These are phyloP conservation scores for Agrocybe chaxingu DNA, from an alignment of 768 basidiomycete genomes.

Conservation along the genomic window DNA sequence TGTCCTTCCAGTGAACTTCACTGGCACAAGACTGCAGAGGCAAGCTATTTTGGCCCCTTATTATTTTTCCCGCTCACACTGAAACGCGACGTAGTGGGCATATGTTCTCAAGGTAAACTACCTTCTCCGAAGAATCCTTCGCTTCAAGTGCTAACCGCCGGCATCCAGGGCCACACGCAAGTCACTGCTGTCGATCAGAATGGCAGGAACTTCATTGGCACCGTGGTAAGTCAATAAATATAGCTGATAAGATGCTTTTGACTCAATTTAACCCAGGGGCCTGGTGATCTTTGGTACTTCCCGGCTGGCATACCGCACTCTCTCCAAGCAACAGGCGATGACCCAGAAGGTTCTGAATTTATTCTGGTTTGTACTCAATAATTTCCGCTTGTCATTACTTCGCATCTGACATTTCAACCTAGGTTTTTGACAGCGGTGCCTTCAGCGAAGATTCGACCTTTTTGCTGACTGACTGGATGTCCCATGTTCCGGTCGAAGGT, in stretches of 20 bases:
- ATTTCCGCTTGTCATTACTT: not conserved
- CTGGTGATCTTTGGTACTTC: conserved; percentile 56
- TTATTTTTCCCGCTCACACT: no score
- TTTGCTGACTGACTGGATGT: conserved; percentile 57
- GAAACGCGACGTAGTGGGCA: conserved; percentile 35
- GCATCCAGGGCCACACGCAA: conserved; percentile 35
- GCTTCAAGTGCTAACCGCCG: not conserved
- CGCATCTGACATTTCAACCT: not conserved
- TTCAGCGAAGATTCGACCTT: conserved; percentile 55
- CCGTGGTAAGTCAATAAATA: conserved; percentile 34
- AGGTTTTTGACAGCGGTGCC: conserved; percentile 30
- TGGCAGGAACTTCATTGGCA: conserved; percentile 48
- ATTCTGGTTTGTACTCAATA: conserved; percentile 28
- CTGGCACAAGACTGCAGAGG: conserved; percentile 51
- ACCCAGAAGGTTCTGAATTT: conserved; percentile 48
- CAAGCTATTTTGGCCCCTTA: conserved; percentile 4
- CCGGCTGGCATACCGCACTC: conserved; percentile 55
- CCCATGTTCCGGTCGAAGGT: conserved; percentile 39
- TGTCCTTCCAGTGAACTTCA: conserved; percentile 42
- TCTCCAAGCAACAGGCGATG: conserved; percentile 46
- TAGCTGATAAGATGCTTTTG: no score
- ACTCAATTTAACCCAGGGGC: conserved; percentile 3
- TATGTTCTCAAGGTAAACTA: conserved; percentile 41
- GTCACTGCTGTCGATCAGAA: conserved; percentile 48
- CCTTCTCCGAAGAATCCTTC: not conserved